A percentile compares a stretch with the other conserved stretches of the same genome.
Evolutionary conservation across 768 basidiomycete species (phyloP).

Genomic region (Naematelia aurantialba): DNA sequence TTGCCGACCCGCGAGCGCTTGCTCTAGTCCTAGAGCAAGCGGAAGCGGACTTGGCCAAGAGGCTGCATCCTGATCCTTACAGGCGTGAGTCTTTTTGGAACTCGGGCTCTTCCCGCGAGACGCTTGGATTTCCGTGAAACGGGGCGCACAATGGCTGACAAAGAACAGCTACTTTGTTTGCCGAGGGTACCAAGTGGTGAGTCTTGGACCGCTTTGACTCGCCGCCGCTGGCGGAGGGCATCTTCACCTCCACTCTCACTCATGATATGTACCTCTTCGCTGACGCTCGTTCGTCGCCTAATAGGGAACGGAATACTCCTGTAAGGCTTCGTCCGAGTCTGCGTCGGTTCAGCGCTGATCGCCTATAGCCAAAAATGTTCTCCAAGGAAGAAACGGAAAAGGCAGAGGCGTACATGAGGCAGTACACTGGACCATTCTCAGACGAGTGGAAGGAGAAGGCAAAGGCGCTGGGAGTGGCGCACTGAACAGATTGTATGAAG

Average conservation of each 20-base stretch:
- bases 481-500: constrained; percentile 12
- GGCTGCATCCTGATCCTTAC: constrained; percentile 86
- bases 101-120: not conserved
- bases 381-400: constrained; percentile 41
- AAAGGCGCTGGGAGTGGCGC: constrained; percentile 28
- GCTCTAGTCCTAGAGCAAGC: constrained; percentile 73
- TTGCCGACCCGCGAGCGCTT: constrained; percentile 77
- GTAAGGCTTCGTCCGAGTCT: constrained; percentile 26
- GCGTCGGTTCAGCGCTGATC: not conserved
- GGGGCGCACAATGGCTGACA: not conserved
- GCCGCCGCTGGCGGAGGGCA: no score
- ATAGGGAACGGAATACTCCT: constrained; percentile 52
- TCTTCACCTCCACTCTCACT: not conserved
- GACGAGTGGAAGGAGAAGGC: constrained; percentile 11
- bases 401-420: constrained; percentile 14
- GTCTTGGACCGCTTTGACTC: constrained; percentile 35
- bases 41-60: constrained; percentile 66
- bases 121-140: not conserved
- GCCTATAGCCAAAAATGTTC: constrained; percentile 47
- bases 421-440: not conserved
- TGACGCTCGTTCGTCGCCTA: not conserved
- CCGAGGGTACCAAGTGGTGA: constrained; percentile 94
- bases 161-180: constrained; percentile 66
- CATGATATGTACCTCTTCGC: not conserved
- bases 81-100: constrained; percentile 63